Evolutionary conservation across 371 early-diverging fungal species (phyloP).

Genomic region (Encephalitozoon hellem): DNA sequence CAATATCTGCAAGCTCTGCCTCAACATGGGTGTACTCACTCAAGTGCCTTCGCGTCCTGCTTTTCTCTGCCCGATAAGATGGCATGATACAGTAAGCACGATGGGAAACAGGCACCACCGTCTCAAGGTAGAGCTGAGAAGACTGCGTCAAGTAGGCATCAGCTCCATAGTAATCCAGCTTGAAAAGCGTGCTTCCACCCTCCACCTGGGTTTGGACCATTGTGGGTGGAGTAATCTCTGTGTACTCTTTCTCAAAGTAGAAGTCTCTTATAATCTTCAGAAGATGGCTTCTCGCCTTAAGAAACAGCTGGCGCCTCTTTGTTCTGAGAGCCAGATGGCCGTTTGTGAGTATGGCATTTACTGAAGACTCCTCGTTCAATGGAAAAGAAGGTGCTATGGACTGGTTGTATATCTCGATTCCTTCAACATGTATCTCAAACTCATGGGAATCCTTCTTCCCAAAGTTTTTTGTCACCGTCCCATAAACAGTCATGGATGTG

Average conservation of each 20-base stretch:
- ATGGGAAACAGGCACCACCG: slow-evolving; percentile 82
- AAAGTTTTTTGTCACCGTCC: slow-evolving; percentile 50
- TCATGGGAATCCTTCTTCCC: slow-evolving; percentile 41
- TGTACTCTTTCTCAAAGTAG: slow-evolving; percentile 71
- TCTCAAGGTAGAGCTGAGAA: slow-evolving; percentile 96
- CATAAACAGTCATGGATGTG: slow-evolving; percentile 54
- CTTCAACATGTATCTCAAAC: slow-evolving; percentile 57
- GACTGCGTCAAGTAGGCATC: slow-evolving; percentile 94
- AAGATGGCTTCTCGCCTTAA: slow-evolving; percentile 76
- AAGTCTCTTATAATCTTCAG: slow-evolving; percentile 83
- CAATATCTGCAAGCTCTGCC: slow-evolving; percentile 87
- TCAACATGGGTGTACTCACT: slow-evolving; percentile 97
- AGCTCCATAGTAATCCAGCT: slow-evolving; percentile 90
- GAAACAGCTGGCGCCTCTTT: slow-evolving; percentile 73
- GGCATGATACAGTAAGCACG: slow-evolving; percentile 92
- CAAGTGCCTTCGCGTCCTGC: slow-evolving; percentile 93
- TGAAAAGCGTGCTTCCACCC: slow-evolving; percentile 92
- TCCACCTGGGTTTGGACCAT: slow-evolving; percentile 99
- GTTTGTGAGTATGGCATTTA: slow-evolving; percentile 75
- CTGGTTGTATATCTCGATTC: slow-evolving; percentile 40
- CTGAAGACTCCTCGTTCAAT: slow-evolving; percentile 67
- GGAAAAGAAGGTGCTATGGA: slow-evolving; percentile 52
- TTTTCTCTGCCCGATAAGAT: slow-evolving; percentile 97
- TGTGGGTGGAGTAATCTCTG: slow-evolving; percentile 92
- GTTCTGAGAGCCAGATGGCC: slow-evolving; percentile 92